Evolutionary conservation across 495 filamentous ascomycete species (phyloP).

Genomic region (Talaromyces wortmannii): DNA sequence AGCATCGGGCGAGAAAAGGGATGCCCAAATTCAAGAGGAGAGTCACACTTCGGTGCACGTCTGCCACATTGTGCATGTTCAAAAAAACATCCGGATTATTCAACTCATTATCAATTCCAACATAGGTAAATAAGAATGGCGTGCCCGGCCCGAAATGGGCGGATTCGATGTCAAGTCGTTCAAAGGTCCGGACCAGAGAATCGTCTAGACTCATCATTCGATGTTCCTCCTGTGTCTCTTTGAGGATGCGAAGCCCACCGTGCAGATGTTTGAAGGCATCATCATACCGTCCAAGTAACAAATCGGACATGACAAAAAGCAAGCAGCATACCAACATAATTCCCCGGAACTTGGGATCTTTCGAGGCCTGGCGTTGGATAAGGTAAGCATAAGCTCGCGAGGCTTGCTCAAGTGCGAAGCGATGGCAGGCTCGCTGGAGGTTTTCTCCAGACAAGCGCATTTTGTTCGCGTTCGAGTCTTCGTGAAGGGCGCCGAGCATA

Average conservation of each 20-base stretch:
- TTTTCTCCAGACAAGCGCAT: constrained; percentile 12
- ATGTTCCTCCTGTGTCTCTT: constrained; percentile 4
- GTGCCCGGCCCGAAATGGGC: constrained; percentile 5
- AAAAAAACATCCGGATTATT: not conserved
- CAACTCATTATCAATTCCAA: not conserved
- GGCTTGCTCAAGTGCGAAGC: constrained; percentile 15
- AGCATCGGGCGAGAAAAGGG: constrained; percentile 11
- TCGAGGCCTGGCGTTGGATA: constrained; percentile 6
- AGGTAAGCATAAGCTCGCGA: constrained; percentile 9
- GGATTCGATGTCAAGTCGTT: constrained; percentile 11
- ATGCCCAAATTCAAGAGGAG: constrained; percentile 6
- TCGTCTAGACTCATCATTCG: constrained; percentile 2
- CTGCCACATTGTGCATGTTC: not conserved
- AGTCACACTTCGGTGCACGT: constrained; percentile 5
- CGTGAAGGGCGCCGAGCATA: constrained; percentile 13
- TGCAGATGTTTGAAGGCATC: constrained; percentile 11
- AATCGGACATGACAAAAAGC: constrained; percentile 12
- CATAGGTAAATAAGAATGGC: constrained; percentile 4
- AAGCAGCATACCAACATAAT: constrained; percentile 15
- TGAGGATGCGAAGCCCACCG: constrained; percentile 13
- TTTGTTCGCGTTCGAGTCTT: constrained; percentile 9
- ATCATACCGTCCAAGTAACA: constrained; percentile 11
- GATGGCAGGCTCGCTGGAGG: constrained; percentile 6
- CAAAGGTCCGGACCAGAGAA: constrained; percentile 5
- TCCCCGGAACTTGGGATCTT: constrained; percentile 11